A percentile compares a stretch with the other conserved stretches of the same genome.
phyloP scores from a whole-genome alignment of 768 basidiomycete species.

The Artomyces pyxidatus region DNA sequence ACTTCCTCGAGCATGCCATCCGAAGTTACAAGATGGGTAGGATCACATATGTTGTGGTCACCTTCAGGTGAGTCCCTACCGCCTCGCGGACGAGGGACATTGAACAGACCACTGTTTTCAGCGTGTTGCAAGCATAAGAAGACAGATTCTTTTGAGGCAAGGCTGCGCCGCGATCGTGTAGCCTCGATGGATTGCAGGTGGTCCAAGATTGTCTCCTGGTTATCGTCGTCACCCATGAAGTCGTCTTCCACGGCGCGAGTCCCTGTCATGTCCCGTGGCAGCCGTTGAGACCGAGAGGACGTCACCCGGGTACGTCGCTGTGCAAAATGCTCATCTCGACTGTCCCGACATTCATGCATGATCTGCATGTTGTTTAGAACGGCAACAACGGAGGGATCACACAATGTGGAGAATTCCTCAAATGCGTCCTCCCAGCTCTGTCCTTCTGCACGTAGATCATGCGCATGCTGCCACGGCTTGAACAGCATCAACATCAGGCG shows the following conservation, averaged over 20 bases:
- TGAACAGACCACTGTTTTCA: neutral
- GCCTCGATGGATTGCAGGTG: neutral
- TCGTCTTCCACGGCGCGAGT: neutral
- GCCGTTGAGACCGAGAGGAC: neutral
- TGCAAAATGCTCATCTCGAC: conserved; percentile 24
- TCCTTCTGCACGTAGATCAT: conserved; percentile 18
- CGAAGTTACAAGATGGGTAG: neutral
- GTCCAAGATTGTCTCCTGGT: neutral
- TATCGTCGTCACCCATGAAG: neutral
- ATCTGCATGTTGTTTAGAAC: conserved; percentile 34
- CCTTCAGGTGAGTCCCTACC: neutral
- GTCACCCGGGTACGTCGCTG: conserved; percentile 4
- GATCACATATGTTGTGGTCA: neutral
- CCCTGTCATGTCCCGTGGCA: neutral
- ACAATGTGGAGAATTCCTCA: conserved; percentile 8
- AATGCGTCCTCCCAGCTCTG: conserved; percentile 27
- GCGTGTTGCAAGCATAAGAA: neutral
- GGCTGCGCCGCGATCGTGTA: neutral
- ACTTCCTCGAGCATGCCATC: neutral
- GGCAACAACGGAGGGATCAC: neutral
- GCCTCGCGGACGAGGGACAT: too few species aligned
- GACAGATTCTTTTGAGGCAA: neutral
- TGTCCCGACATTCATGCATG: conserved; percentile 33
- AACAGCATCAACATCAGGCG: conserved; percentile 17
- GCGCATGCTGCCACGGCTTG: conserved; percentile 17